These are phyloP conservation scores for Aspergillus sp. DNA, from an alignment of 2,329 filamentous ascomycete genomes.

Conservation along the genomic window DNA sequence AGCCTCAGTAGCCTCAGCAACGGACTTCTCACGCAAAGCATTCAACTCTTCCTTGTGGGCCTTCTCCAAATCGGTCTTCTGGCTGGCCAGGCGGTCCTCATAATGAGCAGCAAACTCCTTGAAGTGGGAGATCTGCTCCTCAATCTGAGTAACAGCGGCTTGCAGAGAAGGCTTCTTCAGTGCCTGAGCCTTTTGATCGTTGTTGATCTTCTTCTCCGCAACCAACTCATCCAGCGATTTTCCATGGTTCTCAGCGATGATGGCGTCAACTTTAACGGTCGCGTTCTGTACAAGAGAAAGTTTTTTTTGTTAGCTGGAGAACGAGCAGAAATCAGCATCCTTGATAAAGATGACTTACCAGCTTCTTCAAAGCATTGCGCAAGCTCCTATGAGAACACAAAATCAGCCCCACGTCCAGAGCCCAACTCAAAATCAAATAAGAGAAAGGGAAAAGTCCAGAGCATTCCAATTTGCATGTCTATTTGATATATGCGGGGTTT, in stretches of 20 bases:
- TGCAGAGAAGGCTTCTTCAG: conserved; percentile 60
- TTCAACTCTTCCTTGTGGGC: conserved; percentile 54
- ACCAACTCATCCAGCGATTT: conserved; percentile 61
- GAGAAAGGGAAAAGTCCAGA: background rate
- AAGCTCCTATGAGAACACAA: conserved; percentile 60
- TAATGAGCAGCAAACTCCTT: conserved; percentile 57
- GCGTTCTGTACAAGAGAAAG: conserved; percentile 41
- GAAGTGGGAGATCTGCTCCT: conserved; percentile 58
- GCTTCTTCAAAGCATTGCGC: conserved; percentile 90
- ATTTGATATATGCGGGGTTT: too few relatives aligned
- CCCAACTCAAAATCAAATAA: too few relatives aligned
- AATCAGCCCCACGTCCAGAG: conserved; percentile 11
- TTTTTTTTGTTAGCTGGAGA: conserved; percentile 18
- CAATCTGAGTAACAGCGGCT: conserved; percentile 50
- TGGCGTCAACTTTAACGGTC: conserved; percentile 56
- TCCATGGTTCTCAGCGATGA: conserved; percentile 56
- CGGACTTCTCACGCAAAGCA: conserved; percentile 46
- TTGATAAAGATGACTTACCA: conserved; percentile 55
- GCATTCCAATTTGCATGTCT: conserved; percentile 2
- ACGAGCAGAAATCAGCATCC: conserved; percentile 1
- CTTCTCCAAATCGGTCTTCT: conserved; percentile 53
- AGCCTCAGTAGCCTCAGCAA: conserved; percentile 45
- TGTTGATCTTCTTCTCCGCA: conserved; percentile 58
- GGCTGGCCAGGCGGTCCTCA: conserved; percentile 50
- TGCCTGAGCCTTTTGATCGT: conserved; percentile 59